Percentiles rank a stretch among this genome's conserved stretches.
Conservation (phyloP, 1,284 basidiomycete genomes). For the Boletus sp. region DNA sequence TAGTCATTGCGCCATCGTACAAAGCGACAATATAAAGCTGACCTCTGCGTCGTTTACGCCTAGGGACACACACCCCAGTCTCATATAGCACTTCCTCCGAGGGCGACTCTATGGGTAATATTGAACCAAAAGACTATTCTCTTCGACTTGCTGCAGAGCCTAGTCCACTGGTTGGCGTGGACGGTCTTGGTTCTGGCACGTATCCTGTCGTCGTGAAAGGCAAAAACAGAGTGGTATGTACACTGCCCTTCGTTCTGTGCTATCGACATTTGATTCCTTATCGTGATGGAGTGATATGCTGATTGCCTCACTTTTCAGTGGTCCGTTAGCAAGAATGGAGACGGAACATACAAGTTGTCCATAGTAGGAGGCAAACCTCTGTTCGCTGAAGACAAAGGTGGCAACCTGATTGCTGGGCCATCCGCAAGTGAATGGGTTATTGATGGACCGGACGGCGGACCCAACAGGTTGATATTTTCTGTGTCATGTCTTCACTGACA, state of each 20-base stretch:
- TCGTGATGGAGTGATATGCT: too few species aligned
- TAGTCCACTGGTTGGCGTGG: not conserved
- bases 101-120: not conserved
- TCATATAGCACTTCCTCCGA: not conserved
- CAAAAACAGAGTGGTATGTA: not conserved
- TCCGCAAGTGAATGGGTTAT: not conserved
- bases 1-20: not conserved
- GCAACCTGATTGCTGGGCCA: not conserved
- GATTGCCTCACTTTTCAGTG: not conserved
- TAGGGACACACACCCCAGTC: not conserved
- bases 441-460: not conserved
- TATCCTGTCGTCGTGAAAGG: not conserved
- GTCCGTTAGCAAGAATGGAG: not conserved
- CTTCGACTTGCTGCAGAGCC: not conserved
- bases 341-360: not conserved
- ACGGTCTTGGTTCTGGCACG: rapidly evolving
- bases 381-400: not conserved
- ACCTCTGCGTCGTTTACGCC: not conserved
- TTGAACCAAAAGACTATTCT: not conserved
- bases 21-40: not conserved
- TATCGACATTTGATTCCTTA: too few species aligned
- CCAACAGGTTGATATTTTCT: not conserved
- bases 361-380: not conserved
- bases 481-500: not conserved
- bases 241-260: not conserved